These are phyloP conservation scores for Laguncularia racemosa DNA, from an alignment of 345 rosid species.

Conservation along the genomic window DNA sequence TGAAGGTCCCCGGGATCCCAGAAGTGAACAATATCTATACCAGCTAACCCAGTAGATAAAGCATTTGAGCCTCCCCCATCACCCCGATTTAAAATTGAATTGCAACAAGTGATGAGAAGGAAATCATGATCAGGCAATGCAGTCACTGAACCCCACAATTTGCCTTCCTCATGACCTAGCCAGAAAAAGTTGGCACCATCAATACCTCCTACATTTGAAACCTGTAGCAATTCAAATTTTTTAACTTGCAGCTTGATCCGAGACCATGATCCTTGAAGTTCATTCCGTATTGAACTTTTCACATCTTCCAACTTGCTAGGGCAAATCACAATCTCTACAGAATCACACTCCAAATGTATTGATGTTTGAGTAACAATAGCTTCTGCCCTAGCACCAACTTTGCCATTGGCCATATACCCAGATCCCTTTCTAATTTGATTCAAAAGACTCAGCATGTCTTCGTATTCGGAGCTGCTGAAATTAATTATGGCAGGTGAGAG, in stretches of 20 bases:
- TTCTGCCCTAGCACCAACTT: slow-evolving; percentile 19
- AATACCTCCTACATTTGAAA: slow-evolving; percentile 67
- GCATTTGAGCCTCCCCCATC: slow-evolving; percentile 95
- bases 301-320: slow-evolving; percentile 42
- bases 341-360: slow-evolving; percentile 67
- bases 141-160: slow-evolving; percentile 64
- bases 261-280: slow-evolving; percentile 88
- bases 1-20: slow-evolving; percentile 43
- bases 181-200: slow-evolving; percentile 59
- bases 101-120: slow-evolving; percentile 72
- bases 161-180: slow-evolving; percentile 78
- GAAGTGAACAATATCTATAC: slow-evolving; percentile 64
- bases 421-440: slow-evolving; percentile 39
- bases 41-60: slow-evolving; percentile 75
- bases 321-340: slow-evolving; percentile 55
- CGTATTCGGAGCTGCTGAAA: slow-evolving; percentile 46
- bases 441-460: slow-evolving; percentile 30
- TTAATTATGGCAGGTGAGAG: slow-evolving; percentile 35
- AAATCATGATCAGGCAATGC: slow-evolving; percentile 47
- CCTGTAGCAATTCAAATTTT: slow-evolving; percentile 53
- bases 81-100: slow-evolving; percentile 83
- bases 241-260: slow-evolving; percentile 50
- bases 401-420: slow-evolving; percentile 24
- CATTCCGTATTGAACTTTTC: slow-evolving; percentile 56
- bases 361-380: slow-evolving; percentile 43